Evolutionary conservation across 1,284 basidiomycete genomes (phyloP), one percentile per base, ranked within the genome.

Genomic region (Boletus sp.): DNA sequence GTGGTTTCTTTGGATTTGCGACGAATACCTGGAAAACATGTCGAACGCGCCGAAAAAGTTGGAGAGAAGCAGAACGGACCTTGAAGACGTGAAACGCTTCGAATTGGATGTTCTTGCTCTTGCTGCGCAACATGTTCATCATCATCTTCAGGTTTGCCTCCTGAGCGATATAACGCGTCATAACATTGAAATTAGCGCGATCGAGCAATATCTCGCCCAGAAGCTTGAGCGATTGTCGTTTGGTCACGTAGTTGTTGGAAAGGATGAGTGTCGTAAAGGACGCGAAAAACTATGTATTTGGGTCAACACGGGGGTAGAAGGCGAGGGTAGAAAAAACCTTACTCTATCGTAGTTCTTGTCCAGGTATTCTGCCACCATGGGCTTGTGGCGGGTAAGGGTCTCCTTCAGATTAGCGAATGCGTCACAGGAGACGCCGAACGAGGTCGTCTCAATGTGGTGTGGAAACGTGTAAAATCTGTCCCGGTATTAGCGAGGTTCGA

Each of bases 31-130:
- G 51, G 16, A 39, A 30, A 37, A 34, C 38, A 44, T 2, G 34
- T 39, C 41, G 17, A 20, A 44, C 40, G 34, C 25, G 41, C 19
- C 38, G 13, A 8, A 29, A 14, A 29, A 16, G 4, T 6, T 30
- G n/a, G 23, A 42, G 16, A 22, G 20, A 14, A 46, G 32, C 25
- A 4, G 4, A 16, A 48, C 53, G 10, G 49, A 94, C 95, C 81
- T 99, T 99, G 82, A 99, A 99, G 27, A 99, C 96, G 61, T 99
- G 96, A 71, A 99, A 99, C 2, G 95, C 95, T 69, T 99, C 95
- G 53, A 98, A 99, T 69, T 99, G 95, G 46, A 99, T 99, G 69
- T 99, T 98, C 76, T 93, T 91, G 76, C 92, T 95, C 76, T 94
- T 94, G 65, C 98, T 94, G 53, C 94, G 80, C 42, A 99, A 74